Evolutionary conservation across 805 yeast species (phyloP), one percentile per base, ranked within the genome.

Genomic region (Scheffersomyces ergatensis): DNA sequence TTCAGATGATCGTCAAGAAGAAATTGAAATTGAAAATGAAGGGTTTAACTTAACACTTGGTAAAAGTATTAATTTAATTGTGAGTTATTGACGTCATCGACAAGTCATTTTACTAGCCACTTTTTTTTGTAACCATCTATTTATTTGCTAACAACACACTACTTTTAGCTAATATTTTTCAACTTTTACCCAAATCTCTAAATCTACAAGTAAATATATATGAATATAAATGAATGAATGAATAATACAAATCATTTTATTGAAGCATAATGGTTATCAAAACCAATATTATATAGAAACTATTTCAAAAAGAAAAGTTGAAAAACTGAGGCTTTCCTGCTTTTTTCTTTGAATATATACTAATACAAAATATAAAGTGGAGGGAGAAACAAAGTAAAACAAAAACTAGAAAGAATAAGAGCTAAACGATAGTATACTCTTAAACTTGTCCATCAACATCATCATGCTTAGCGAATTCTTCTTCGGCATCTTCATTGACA

Each of bases 401-500:
- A 29, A 29, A 8, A 29, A 14, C 18, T 5, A 15, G 3, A 27
- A 36, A 17, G 8, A 13, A 31, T 21, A 6, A 11, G n/a, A n/a
- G n/a, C n/a, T n/a, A n/a, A n/a, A n/a, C n/a, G n/a, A n/a, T n/a
- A n/a, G n/a, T n/a, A n/a, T n/a, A n/a, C n/a, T n/a, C n/a, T 33
- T 43, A 48, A 36, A 39, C 40, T 16, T 36, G 43, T 31, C 35
- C 40, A 19, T 42, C 18, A 24, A 20, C 18, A 25, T 61, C 67
- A 44, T 63, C 69, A 47, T 65, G 71, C 49, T 73, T 74, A 46
- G 76, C 79, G 63, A 77, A 74, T 59, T 72, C 79, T 57, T 70
- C 72, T 53, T 76, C 82, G 37, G 74, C 71, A 48, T 69, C 74
- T 40, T 73, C 77, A 47, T 76, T 75, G 44, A 67, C 80, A 39